These are phyloP conservation scores for Gastrodia elata DNA, from an alignment of 106 monocot genomes.

Conservation along the genomic window DNA sequence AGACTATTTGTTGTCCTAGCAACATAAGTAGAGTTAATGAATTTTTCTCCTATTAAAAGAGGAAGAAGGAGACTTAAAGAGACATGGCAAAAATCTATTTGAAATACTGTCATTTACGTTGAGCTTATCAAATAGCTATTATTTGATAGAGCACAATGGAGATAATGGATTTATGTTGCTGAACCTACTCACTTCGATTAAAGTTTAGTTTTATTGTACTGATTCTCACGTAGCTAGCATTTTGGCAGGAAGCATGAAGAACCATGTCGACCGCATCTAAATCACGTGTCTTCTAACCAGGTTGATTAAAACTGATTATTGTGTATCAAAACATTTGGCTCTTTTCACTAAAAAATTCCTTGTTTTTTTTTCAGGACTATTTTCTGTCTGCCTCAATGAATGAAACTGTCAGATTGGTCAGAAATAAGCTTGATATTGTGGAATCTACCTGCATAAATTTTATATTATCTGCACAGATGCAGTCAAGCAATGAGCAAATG, in stretches of 20 bases:
- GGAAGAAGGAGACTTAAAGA: no score
- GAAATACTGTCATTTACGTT: no score
- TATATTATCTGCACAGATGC: conserved; percentile 39
- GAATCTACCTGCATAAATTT: neutral
- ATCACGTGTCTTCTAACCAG: conserved; percentile 7
- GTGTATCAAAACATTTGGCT: neutral
- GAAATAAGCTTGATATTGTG: conserved; percentile 83
- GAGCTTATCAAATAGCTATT: no score
- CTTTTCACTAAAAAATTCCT: neutral
- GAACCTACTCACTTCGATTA: no score
- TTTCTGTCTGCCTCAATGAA: conserved; percentile 86
- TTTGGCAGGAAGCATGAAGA: neutral
- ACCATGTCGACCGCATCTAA: neutral
- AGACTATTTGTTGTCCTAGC: no score
- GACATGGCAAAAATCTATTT: no score
- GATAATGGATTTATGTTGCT: no score
- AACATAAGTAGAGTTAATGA: no score
- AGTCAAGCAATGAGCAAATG: conserved; percentile 24
- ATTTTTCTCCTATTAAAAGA: no score
- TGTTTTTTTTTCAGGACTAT: conserved; percentile 81
- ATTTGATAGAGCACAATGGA: no score
- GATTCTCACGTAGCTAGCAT: no score
- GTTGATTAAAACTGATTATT: neutral
- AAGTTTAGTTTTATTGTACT: no score
- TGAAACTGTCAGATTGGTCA: conserved; percentile 63